Conservation (phyloP, 192 early-diverging fungal genomes). For the Bifiguratus adelaidae region DNA sequence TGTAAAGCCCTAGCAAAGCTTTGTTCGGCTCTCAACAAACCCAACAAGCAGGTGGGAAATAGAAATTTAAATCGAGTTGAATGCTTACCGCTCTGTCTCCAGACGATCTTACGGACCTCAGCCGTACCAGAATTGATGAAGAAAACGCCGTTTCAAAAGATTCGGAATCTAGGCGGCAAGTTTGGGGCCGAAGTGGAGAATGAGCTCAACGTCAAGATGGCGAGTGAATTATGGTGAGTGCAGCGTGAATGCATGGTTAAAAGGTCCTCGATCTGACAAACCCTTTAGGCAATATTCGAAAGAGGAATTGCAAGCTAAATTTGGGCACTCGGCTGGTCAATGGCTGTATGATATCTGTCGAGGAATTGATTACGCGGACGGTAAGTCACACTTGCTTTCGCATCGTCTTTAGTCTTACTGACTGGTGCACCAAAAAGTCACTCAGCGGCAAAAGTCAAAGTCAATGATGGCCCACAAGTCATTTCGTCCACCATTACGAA, state of each 20-base stretch:
- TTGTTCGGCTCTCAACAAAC: slow-evolving; percentile 76
- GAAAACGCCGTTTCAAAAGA: slow-evolving; percentile 58
- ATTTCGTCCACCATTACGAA: slow-evolving; percentile 16
- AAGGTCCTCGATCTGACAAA: background rate
- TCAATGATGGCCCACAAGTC: slow-evolving; percentile 35
- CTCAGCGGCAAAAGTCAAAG: slow-evolving; percentile 15
- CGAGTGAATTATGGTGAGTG: slow-evolving; percentile 40
- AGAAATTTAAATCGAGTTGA: slow-evolving; percentile 2
- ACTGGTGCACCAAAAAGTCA: slow-evolving; percentile 5
- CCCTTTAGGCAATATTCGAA: slow-evolving; percentile 23
- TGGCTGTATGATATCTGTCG: slow-evolving; percentile 52
- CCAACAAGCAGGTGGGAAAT: slow-evolving; percentile 74
- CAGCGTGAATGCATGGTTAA: too few relatives aligned
- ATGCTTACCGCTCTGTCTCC: background rate
- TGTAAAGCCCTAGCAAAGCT: slow-evolving; percentile 84
- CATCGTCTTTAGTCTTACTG: background rate
- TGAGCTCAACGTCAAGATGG: slow-evolving; percentile 42
- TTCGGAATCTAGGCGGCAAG: slow-evolving; percentile 81
- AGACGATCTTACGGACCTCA: slow-evolving; percentile 60
- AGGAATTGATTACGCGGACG: slow-evolving; percentile 43
- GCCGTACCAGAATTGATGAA: slow-evolving; percentile 49
- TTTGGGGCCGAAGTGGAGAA: slow-evolving; percentile 61
- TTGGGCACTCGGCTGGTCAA: slow-evolving; percentile 35
- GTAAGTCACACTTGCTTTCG: slow-evolving; percentile 4
- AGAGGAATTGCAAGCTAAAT: slow-evolving; percentile 33